A percentile compares a stretch with the other conserved stretches of the same genome.
Conservation (phyloP, 139 green algal genomes). For the Chlorella sp. region DNA sequence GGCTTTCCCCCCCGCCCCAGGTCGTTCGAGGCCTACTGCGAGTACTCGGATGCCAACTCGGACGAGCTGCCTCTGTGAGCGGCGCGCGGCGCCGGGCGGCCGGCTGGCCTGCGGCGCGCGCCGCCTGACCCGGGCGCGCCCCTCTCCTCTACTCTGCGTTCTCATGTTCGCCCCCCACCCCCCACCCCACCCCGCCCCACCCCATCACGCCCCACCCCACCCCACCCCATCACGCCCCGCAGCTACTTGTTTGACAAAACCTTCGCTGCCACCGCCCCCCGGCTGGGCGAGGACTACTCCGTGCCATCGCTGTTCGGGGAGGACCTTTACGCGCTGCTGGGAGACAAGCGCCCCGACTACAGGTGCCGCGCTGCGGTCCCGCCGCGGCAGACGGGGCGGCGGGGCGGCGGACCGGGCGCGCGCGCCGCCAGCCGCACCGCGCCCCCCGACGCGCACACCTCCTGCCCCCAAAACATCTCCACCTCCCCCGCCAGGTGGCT, state of each 20-base stretch:
- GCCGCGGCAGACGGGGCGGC: too few relatives aligned
- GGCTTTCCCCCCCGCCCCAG: too few relatives aligned
- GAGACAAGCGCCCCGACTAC: constrained; percentile 42
- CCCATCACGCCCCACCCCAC: neutral
- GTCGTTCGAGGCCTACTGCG: constrained; percentile 75
- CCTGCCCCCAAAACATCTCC: too few relatives aligned
- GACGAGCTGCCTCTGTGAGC: constrained; percentile 73
- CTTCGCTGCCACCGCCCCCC: constrained; percentile 60
- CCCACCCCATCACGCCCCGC: neutral
- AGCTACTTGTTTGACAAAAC: constrained; percentile 55
- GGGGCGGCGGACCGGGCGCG: too few relatives aligned
- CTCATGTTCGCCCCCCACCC: neutral
- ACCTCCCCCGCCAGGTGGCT: constrained; percentile 95
- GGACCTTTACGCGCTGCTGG: constrained; percentile 90
- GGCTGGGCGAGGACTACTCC: constrained; percentile 77
- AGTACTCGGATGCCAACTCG: constrained; percentile 54
- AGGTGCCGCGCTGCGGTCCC: too few relatives aligned
- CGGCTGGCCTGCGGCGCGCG: neutral
- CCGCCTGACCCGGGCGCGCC: too few relatives aligned
- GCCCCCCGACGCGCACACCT: too few relatives aligned
- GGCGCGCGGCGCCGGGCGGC: neutral
- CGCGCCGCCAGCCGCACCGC: too few relatives aligned
- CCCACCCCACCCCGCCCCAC: neutral
- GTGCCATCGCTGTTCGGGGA: constrained; percentile 77
- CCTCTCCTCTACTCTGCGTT: too few relatives aligned